Conservation (phyloP, 129 eudicot genomes). For the Escallonia rubra region DNA sequence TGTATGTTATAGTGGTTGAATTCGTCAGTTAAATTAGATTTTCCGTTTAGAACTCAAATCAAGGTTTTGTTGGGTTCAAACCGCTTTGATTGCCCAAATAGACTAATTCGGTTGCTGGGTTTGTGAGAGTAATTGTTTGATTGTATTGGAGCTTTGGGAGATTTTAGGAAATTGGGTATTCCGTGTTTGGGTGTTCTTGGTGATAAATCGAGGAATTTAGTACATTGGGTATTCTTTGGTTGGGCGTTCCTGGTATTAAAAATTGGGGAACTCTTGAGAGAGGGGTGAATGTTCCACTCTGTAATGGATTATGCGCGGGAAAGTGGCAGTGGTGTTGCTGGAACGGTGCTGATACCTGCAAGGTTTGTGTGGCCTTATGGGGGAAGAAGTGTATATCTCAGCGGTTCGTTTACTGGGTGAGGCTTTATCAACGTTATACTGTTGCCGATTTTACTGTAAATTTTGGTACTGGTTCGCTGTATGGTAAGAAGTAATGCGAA, state of each 20-base stretch:
- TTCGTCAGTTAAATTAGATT: too few relatives aligned
- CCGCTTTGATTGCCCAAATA: too few relatives aligned
- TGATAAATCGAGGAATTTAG: too few relatives aligned
- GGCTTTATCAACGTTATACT: constrained; percentile 3
- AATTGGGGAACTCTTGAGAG: constrained; percentile 1
- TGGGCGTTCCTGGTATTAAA: background rate
- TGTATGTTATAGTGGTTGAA: too few relatives aligned
- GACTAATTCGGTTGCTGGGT: too few relatives aligned
- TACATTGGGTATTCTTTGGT: too few relatives aligned
- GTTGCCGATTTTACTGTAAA: background rate
- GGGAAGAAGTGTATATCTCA: constrained; percentile 71
- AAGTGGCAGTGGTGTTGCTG: constrained; percentile 29
- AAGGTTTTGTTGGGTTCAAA: too few relatives aligned
- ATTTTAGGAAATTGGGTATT: too few relatives aligned
- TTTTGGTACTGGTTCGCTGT: background rate
- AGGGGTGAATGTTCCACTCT: constrained; percentile 36
- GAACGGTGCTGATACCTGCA: constrained; percentile 49
- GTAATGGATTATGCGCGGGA: constrained; percentile 66
- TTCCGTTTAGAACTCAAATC: too few relatives aligned
- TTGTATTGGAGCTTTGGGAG: too few relatives aligned
- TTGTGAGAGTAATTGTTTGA: too few relatives aligned
- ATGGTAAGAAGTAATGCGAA: background rate
- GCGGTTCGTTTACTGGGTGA: constrained; percentile 91
- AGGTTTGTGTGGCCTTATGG: constrained; percentile 97
- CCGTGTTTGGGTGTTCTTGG: too few relatives aligned